Percentiles rank a stretch among this genome's conserved stretches.
Conservation (phyloP, 208 protist genomes). For the Polymyxa betae region DNA sequence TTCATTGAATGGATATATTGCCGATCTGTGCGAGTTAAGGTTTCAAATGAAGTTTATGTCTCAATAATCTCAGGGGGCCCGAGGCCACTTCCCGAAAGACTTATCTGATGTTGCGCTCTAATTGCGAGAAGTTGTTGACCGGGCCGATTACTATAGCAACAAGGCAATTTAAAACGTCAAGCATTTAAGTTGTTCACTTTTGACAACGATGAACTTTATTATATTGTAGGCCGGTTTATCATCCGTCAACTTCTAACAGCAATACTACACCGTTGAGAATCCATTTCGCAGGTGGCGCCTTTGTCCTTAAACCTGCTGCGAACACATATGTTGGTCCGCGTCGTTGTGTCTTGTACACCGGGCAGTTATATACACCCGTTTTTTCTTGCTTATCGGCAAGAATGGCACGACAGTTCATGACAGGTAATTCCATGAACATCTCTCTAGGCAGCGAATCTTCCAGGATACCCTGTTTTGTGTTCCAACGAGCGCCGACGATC, state of each 20-base stretch:
- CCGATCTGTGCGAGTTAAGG: too few species aligned
- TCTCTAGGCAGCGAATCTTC: slow-evolving; percentile 85
- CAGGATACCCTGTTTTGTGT: slow-evolving; percentile 80
- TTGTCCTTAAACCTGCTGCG: slow-evolving; percentile 90
- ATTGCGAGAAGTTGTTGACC: too few species aligned
- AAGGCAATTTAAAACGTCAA: too few species aligned
- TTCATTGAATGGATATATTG: too few species aligned
- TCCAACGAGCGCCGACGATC: slow-evolving; percentile 96
- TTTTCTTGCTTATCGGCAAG: slow-evolving; percentile 73
- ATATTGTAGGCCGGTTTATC: neutral
- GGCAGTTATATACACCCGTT: slow-evolving; percentile 88
- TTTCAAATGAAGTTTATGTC: too few species aligned
- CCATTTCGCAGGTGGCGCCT: slow-evolving; percentile 91
- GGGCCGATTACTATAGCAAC: too few species aligned
- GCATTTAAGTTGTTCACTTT: too few species aligned
- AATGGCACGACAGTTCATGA: slow-evolving; percentile 77
- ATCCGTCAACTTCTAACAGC: slow-evolving; percentile 73
- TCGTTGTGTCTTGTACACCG: slow-evolving; percentile 93
- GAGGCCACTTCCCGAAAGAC: too few species aligned
- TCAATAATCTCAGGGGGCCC: too few species aligned
- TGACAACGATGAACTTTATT: too few species aligned
- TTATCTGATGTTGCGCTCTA: too few species aligned
- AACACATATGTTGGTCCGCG: slow-evolving; percentile 84
- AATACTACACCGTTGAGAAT: slow-evolving; percentile 92
- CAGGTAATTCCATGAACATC: slow-evolving; percentile 72